Evolutionary conservation across 1,139 yeast species (phyloP), one percentile per base, ranked within the genome.

Genomic region (Pichia sp.): DNA sequence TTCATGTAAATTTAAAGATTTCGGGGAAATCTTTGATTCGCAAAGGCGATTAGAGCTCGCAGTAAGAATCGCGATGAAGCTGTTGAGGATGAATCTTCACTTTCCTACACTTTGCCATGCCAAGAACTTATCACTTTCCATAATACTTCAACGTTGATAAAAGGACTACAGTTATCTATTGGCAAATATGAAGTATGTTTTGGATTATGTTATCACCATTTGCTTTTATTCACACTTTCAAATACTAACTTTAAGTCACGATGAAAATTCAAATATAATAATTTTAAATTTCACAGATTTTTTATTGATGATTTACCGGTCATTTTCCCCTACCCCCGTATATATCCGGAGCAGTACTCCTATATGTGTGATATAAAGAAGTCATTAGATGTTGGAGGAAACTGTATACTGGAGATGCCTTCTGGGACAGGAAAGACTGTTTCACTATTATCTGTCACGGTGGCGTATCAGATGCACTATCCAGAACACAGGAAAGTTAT

Each of bases 371-470:
- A 93, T 70, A 86, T 93, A 63, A 93, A 93, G 73, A 84, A 85
- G 68, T 88, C 98, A 1, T 74, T 93, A 51, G 99, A 93, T 75
- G 96, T 87, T 1, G 98, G 98, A 1, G 99, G 98, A n/a, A 91
- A 92, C 70, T 88, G 97, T 73, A 92, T 93, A 55, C 72, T 93
- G 67, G 99, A 93, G 74, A 93, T 93, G 99, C 99, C 99, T 64
- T 93, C 99, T n/a, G 99, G 99, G 2, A 93, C 99, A 4, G 99
- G 99, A 46, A 93, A 93, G 69, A 93, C 99, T 44, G 88, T 93
- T 4, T 91, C 98, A 1, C 77, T 93, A 67, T 76, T 93, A 46
- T 90, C 98, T 0, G 73, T 93, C 46, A 90, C 98, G 0, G 90
- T 93, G 51, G 97, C 99, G 9, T 95, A 93, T 70, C 99, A 93